phyloP scores from a whole-genome alignment of 2,329 filamentous ascomycete genomes.

The Dothistroma pini region DNA sequence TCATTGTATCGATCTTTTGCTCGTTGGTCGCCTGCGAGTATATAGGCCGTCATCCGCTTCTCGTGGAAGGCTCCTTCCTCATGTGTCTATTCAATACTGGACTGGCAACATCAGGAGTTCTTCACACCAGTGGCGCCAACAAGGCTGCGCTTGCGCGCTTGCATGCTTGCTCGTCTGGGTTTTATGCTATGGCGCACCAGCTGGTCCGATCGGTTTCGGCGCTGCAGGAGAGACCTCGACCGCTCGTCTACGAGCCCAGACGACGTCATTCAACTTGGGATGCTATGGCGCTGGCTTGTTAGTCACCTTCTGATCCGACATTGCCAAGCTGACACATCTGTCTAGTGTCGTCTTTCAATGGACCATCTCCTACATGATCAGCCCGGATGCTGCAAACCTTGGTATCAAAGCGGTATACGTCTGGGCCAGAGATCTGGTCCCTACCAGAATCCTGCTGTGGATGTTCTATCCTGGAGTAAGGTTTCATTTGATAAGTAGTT shows the following conservation, averaged over 20 bases:
- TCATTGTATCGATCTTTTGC: constrained; percentile 34
- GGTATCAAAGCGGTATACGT: constrained; percentile 18
- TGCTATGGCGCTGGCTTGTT: constrained; percentile 16
- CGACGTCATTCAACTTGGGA: neutral
- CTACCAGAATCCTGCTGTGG: constrained; percentile 15
- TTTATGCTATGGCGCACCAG: constrained; percentile 18
- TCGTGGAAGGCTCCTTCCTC: constrained; percentile 15
- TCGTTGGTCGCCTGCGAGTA: constrained; percentile 18
- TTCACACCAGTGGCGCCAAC: constrained; percentile 5
- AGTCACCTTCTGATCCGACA: neutral
- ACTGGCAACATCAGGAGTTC: constrained; percentile 14
- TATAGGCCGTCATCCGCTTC: constrained; percentile 16
- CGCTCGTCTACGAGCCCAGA: constrained; percentile 17
- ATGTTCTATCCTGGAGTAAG: constrained; percentile 18
- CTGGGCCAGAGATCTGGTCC: constrained; percentile 12
- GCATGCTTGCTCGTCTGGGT: constrained; percentile 20
- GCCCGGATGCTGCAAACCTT: constrained; percentile 17
- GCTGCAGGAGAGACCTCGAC: constrained; percentile 17
- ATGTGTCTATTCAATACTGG: constrained; percentile 20
- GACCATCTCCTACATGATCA: constrained; percentile 15
- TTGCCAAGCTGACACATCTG: constrained; percentile 1
- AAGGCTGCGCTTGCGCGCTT: constrained; percentile 18
- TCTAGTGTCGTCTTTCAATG: neutral
- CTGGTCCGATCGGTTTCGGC: constrained; percentile 19
- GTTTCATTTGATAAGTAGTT: neutral